phyloP scores from a whole-genome alignment of 2,329 filamentous ascomycete species.

The Venturia oleaginea region DNA sequence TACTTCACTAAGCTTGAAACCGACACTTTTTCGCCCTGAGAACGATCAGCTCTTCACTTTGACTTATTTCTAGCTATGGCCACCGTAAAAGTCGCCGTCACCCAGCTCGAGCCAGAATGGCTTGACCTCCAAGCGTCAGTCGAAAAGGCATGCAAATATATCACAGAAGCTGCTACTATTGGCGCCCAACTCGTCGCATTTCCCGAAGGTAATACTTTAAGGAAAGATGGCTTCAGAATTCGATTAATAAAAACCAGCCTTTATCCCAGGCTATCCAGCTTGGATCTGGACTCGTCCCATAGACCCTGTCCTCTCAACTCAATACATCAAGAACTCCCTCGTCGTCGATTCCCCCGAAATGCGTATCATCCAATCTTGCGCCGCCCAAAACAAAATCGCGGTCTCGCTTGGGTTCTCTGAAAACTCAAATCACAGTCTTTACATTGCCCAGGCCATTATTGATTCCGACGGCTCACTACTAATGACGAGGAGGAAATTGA shows the following conservation, averaged over 20 bases:
- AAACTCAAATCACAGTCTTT: slow-evolving; percentile 29
- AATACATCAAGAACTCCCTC: slow-evolving; percentile 39
- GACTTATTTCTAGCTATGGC: neutral
- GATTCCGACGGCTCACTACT: slow-evolving; percentile 24
- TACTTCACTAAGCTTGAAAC: neutral
- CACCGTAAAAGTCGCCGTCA: slow-evolving; percentile 35
- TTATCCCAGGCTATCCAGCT: slow-evolving; percentile 38
- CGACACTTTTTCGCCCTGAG: neutral
- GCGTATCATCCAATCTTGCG: slow-evolving; percentile 30
- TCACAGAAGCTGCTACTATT: slow-evolving; percentile 45
- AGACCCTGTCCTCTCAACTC: slow-evolving; percentile 29
- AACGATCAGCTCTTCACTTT: neutral
- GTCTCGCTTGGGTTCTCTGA: slow-evolving; percentile 34
- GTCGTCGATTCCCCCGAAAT: slow-evolving; percentile 34
- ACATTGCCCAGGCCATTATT: slow-evolving; percentile 33
- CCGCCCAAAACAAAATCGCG: slow-evolving; percentile 25
- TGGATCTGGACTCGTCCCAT: slow-evolving; percentile 30
- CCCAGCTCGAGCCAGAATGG: slow-evolving; percentile 53
- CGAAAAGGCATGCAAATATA: slow-evolving; percentile 48
- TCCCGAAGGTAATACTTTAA: slow-evolving; percentile 22
- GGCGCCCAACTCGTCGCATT: slow-evolving; percentile 38
- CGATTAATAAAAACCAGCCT: slow-evolving; percentile 19
- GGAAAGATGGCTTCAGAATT: neutral
- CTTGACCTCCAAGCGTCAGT: slow-evolving; percentile 48
- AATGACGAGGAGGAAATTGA: slow-evolving; percentile 33